Evolutionary conservation across 1,284 basidiomycete species (phyloP).

Genomic region (Leccinum griseonigrum): DNA sequence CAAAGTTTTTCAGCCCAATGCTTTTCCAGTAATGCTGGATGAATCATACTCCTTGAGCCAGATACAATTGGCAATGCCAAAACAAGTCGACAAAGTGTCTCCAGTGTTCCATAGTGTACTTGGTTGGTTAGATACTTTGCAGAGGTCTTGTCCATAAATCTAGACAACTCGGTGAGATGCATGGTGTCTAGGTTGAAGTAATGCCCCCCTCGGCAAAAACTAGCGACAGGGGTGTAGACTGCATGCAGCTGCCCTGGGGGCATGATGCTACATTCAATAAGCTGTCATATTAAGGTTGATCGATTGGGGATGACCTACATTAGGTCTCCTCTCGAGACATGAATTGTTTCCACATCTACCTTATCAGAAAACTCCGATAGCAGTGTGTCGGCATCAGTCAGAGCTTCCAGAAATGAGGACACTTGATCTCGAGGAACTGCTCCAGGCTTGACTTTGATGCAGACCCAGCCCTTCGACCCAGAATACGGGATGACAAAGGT

Average conservation of each 20-base stretch:
- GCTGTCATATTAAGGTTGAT: neutral
- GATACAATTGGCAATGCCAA: neutral
- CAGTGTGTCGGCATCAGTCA: neutral
- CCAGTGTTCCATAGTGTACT: neutral
- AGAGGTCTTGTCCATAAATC: neutral
- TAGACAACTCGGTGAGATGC: neutral
- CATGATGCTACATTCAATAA: neutral
- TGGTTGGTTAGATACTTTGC: neutral
- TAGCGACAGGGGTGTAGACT: neutral
- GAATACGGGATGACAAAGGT: neutral
- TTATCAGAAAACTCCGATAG: neutral
- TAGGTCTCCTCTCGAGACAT: neutral
- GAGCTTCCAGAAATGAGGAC: neutral
- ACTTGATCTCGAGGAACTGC: neutral
- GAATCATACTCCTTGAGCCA: neutral
- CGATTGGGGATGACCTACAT: neutral
- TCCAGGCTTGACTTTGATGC: neutral
- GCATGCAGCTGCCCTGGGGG: neutral
- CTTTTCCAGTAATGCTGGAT: neutral
- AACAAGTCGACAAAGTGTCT: neutral
- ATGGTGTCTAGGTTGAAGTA: neutral
- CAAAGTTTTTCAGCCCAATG: neutral
- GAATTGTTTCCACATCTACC: neutral
- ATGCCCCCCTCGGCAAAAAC: neutral
- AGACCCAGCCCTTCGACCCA: neutral